These are phyloP conservation scores for Galerina sulciceps DNA, from an alignment of 768 basidiomycete genomes.

Conservation along the genomic window DNA sequence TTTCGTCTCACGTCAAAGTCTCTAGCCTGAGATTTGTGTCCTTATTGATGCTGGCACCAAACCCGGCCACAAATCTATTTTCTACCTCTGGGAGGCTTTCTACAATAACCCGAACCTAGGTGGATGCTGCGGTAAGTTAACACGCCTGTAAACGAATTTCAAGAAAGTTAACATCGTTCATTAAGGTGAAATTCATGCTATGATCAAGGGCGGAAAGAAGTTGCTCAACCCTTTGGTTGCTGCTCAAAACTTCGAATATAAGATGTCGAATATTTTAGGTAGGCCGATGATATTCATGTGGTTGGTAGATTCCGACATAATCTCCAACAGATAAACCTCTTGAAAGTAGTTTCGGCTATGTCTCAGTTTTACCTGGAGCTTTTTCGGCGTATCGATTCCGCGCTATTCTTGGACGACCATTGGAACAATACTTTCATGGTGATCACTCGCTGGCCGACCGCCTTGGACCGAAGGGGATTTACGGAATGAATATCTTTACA, in stretches of 20 bases:
- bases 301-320: neutral
- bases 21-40: conserved; percentile 87
- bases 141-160: neutral
- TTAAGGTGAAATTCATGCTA: conserved; percentile 85
- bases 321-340: conserved; percentile 76
- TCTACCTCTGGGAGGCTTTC: conserved; percentile 93
- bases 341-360: conserved; percentile 95
- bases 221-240: conserved; percentile 91
- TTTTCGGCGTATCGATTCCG: conserved; percentile 96
- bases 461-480: conserved; percentile 90
- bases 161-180: neutral
- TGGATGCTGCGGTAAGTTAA: conserved; percentile 75
- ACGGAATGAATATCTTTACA: conserved; percentile 97
- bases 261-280: conserved; percentile 97
- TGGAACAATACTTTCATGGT: conserved; percentile 87
- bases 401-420: conserved; percentile 87
- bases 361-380: conserved; percentile 93
- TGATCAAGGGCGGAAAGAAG: conserved; percentile 93
- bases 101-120: conserved; percentile 80
- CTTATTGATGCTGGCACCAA: conserved; percentile 96
- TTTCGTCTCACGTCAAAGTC: neutral
- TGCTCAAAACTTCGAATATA: conserved; percentile 97
- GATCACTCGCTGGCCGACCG: conserved; percentile 91
- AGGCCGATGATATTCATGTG: conserved; percentile 12
- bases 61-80: conserved; percentile 95